Percentiles rank a stretch among this genome's conserved stretches.
These are phyloP conservation scores for Eleusine indica DNA, from an alignment of 176 grass and related monocot species.

Conservation along the genomic window DNA sequence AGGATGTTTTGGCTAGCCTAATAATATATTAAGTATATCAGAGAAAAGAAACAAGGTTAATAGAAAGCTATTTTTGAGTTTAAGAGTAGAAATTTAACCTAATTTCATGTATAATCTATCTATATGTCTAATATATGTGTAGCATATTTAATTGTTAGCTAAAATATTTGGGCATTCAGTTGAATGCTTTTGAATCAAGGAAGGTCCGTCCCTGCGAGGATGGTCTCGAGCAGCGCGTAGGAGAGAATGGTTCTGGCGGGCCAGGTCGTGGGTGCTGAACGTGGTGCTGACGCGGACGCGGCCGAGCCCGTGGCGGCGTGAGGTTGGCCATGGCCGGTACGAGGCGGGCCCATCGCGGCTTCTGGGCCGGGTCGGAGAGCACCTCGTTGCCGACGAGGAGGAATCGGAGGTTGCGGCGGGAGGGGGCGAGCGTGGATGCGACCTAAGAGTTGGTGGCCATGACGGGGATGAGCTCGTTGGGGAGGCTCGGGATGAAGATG, in stretches of 20 bases:
- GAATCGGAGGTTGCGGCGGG: constrained; percentile 45
- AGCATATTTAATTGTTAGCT: no score
- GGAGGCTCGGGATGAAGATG: constrained; percentile 53
- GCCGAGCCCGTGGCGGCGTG: constrained; percentile 28
- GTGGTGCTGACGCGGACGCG: constrained; percentile 58
- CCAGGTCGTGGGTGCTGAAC: constrained; percentile 59
- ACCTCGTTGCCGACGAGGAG: constrained; percentile 76
- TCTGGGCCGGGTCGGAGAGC: constrained; percentile 54
- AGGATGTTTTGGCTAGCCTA: no score
- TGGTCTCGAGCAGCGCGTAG: no score
- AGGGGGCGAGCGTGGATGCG: constrained; percentile 54
- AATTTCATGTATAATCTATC: no score
- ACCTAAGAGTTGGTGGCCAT: constrained; percentile 57
- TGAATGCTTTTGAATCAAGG: no score
- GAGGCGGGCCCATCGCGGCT: constrained; percentile 46
- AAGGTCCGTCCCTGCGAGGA: no score
- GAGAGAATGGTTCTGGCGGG: not conserved
- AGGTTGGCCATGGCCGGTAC: constrained; percentile 67
- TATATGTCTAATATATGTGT: no score
- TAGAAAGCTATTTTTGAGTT: no score
- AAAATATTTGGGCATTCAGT: no score
- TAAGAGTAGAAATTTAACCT: no score
- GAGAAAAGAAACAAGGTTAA: no score
- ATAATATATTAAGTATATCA: no score
- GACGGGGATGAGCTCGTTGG: constrained; percentile 56